Conservation (phyloP, 2,329 filamentous ascomycete genomes). For the Paracoccidioides brasiliensis region DNA sequence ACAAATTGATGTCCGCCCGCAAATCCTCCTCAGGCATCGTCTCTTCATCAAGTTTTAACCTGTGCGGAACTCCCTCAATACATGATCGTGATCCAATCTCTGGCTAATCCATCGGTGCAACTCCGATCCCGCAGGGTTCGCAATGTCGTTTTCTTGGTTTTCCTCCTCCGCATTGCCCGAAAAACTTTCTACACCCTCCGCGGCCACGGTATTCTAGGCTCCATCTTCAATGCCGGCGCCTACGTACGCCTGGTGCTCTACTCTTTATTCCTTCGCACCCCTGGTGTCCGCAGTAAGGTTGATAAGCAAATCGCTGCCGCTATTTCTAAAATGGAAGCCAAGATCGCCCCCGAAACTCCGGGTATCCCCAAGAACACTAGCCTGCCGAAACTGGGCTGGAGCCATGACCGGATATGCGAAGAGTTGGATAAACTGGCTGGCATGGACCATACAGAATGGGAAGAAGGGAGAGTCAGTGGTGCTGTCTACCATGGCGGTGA, state of each 20-base stretch:
- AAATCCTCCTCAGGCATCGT: slow-evolving; percentile 20
- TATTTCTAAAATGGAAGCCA: slow-evolving; percentile 65
- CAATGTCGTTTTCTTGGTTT: slow-evolving; percentile 80
- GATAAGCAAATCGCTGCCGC: slow-evolving; percentile 72
- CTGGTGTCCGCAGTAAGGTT: slow-evolving; percentile 75
- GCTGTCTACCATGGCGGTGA: slow-evolving; percentile 93
- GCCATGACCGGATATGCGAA: slow-evolving; percentile 59
- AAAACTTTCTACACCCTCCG: slow-evolving; percentile 72
- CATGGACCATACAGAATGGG: slow-evolving; percentile 93
- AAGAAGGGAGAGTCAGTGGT: slow-evolving; percentile 86
- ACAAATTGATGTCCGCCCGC: slow-evolving; percentile 29
- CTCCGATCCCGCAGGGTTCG: slow-evolving; percentile 46
- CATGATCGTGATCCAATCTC: neutral
- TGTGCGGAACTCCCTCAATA: slow-evolving; percentile 22
- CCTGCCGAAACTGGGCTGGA: slow-evolving; percentile 74
- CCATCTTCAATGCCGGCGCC: slow-evolving; percentile 59
- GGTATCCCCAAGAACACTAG: slow-evolving; percentile 59
- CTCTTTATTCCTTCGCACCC: slow-evolving; percentile 71
- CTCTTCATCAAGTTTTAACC: slow-evolving; percentile 26
- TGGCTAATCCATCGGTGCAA: neutral
- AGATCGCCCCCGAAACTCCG: slow-evolving; percentile 62
- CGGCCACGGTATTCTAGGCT: slow-evolving; percentile 76
- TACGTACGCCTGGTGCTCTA: slow-evolving; percentile 62
- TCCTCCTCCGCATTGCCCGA: slow-evolving; percentile 70
- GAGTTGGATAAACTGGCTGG: slow-evolving; percentile 67